Evolutionary conservation across 2,329 filamentous ascomycete genomes (phyloP).

Genomic region (Fusarium verticillioides): DNA sequence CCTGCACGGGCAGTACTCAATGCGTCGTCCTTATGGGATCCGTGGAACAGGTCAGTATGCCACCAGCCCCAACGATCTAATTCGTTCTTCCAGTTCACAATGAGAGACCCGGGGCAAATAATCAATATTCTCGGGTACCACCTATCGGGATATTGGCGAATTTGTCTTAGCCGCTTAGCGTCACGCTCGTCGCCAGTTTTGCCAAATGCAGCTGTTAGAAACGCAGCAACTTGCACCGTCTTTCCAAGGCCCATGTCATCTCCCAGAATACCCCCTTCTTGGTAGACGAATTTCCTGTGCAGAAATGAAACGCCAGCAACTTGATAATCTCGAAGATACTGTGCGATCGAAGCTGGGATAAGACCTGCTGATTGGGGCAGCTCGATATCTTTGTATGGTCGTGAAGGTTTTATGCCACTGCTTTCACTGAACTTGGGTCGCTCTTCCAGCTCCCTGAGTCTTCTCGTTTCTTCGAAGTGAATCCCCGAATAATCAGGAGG

Average conservation of each 20-base stretch:
- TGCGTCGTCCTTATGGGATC: constrained; percentile 72
- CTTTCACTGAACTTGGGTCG: constrained; percentile 73
- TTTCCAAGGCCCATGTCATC: constrained; percentile 99
- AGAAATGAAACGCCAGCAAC: constrained; percentile 86
- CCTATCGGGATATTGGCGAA: constrained; percentile 68
- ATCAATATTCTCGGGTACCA: constrained; percentile 87
- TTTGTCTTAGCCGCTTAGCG: constrained; percentile 85
- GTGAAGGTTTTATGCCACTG: constrained; percentile 70
- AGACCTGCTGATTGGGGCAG: constrained; percentile 80
- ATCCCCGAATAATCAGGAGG: constrained; percentile 83
- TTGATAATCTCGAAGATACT: constrained; percentile 93
- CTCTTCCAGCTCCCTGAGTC: constrained; percentile 62
- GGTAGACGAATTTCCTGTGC: constrained; percentile 89
- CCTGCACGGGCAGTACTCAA: constrained; percentile 79
- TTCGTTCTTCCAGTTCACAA: constrained; percentile 92
- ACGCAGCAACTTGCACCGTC: constrained; percentile 94
- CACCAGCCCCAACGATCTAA: constrained; percentile 95
- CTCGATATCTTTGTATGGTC: constrained; percentile 78
- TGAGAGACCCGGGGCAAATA: constrained; percentile 87
- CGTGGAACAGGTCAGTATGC: constrained; percentile 87
- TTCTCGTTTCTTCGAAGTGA: constrained; percentile 67
- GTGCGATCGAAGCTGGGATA: constrained; percentile 89
- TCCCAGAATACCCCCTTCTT: constrained; percentile 88
- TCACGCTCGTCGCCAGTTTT: constrained; percentile 93
- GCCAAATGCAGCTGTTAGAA: constrained; percentile 90